Evolutionary conservation across 2,329 filamentous ascomycete species (phyloP).

Genomic region (Daldinia eschscholtzii): DNA sequence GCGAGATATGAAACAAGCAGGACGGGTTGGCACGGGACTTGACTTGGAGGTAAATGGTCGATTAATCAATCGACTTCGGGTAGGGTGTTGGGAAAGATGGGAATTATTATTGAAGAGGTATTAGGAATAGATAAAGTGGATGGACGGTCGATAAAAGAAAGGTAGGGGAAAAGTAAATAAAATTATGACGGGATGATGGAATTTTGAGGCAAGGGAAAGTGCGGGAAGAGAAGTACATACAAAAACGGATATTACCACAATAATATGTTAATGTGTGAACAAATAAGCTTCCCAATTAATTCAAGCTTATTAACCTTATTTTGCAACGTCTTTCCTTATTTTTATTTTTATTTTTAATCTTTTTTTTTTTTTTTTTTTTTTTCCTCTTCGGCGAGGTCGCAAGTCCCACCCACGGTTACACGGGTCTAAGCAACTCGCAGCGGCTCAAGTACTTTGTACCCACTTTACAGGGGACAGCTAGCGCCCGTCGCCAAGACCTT

Average conservation of each 20-base stretch:
- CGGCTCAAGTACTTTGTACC: constrained; percentile 30
- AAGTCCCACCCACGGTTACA: constrained; percentile 27
- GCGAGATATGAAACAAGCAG: constrained; percentile 38
- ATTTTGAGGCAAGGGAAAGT: constrained; percentile 41
- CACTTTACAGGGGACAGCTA: constrained; percentile 37
- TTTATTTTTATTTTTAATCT: constrained; percentile 25
- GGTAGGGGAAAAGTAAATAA: constrained; percentile 22
- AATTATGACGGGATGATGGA: constrained; percentile 43
- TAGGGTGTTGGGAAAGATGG: constrained; percentile 22
- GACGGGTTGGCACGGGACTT: constrained; percentile 25
- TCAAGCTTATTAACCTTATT: constrained; percentile 47
- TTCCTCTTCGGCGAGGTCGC: constrained; percentile 27
- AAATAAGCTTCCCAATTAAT: constrained; percentile 46
- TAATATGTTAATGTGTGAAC: constrained; percentile 22
- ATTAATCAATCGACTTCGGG: constrained; percentile 31
- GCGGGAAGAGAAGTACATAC: constrained; percentile 29
- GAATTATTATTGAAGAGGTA: constrained; percentile 7
- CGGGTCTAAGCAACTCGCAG: constrained; percentile 32
- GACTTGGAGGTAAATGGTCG: constrained; percentile 26
- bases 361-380: constrained; percentile 29
- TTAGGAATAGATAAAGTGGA: constrained; percentile 29
- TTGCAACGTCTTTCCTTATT: constrained; percentile 27
- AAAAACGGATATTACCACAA: constrained; percentile 40
- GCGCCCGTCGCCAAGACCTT: constrained; percentile 40
- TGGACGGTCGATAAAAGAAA: constrained; percentile 9